Evolutionary conservation across 306 rosid genomes (phyloP).

Genomic region (Parietaria judaica): DNA sequence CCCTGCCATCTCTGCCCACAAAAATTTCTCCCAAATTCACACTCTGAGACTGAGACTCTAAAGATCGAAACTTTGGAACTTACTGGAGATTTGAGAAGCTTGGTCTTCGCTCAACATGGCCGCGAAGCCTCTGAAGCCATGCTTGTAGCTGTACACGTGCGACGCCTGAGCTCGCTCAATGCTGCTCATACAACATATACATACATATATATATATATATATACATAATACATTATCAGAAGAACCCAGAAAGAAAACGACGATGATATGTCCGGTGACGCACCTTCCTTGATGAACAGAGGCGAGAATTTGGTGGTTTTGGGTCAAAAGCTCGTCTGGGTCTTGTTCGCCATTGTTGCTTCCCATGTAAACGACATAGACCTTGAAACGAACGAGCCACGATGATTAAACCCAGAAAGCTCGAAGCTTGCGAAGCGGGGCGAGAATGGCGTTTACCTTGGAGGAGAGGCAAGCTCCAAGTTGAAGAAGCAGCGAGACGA

Average conservation of each 20-base stretch:
- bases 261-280: background rate
- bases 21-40: constrained; percentile 12
- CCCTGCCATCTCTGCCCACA: constrained; percentile 62
- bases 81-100: constrained; percentile 59
- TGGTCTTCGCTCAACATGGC: constrained; percentile 58
- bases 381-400: constrained; percentile 27
- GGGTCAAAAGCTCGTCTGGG: constrained; percentile 44
- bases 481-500: constrained; percentile 29
- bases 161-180: constrained; percentile 53
- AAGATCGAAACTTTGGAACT: constrained; percentile 8
- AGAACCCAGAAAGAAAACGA: background rate
- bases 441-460: constrained; percentile 30
- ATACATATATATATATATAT: no score
- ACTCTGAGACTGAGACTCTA: background rate
- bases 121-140: constrained; percentile 76
- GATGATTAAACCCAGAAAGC: constrained; percentile 3
- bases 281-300: constrained; percentile 61
- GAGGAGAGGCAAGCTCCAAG: constrained; percentile 35
- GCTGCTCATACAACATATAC: constrained; percentile 27
- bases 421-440: background rate
- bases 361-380: constrained; percentile 77
- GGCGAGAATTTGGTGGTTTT: constrained; percentile 58
- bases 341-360: constrained; percentile 44
- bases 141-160: constrained; percentile 57
- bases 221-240: no score